Evolutionary conservation across 345 rosid genomes (phyloP).

Genomic region (Ceriops decandra): DNA sequence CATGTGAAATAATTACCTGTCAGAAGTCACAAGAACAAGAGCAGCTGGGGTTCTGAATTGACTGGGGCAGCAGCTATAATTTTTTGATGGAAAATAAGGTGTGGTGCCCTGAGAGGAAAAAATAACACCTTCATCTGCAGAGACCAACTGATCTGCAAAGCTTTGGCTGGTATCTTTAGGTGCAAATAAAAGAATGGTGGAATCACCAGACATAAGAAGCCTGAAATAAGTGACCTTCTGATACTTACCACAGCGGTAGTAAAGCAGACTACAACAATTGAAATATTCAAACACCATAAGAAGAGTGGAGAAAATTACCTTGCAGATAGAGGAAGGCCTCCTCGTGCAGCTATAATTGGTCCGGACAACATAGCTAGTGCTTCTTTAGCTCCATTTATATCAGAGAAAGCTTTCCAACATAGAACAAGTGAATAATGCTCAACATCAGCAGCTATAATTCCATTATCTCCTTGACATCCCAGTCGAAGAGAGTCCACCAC

Average conservation of each 20-base stretch:
- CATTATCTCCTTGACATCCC: slow-evolving; percentile 25
- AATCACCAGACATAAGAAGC: slow-evolving; percentile 25
- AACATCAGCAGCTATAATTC: slow-evolving; percentile 34
- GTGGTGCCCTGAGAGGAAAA: slow-evolving; percentile 23
- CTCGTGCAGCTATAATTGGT: slow-evolving; percentile 33
- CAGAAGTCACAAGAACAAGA: slow-evolving; percentile 25
- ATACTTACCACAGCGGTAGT: slow-evolving; percentile 9
- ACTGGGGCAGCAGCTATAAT: neutral
- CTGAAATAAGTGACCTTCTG: slow-evolving; percentile 21
- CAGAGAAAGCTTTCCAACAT: slow-evolving; percentile 31
- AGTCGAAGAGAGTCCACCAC: slow-evolving; percentile 23
- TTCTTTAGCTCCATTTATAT: slow-evolving; percentile 29
- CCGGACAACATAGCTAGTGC: slow-evolving; percentile 27
- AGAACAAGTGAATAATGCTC: slow-evolving; percentile 34
- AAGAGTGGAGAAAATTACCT: slow-evolving; percentile 12
- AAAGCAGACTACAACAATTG: neutral
- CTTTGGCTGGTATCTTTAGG: slow-evolving; percentile 25
- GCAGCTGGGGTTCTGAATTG: slow-evolving; percentile 24
- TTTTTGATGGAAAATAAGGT: slow-evolving; percentile 26
- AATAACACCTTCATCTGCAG: slow-evolving; percentile 28
- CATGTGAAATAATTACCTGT: slow-evolving; percentile 20
- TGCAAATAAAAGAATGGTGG: slow-evolving; percentile 27
- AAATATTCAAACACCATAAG: neutral
- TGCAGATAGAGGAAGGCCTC: slow-evolving; percentile 31
- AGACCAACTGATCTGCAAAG: slow-evolving; percentile 25